Evolutionary conservation across 1,284 basidiomycete species (phyloP).

Genomic region (Cerioporus squamosus): DNA sequence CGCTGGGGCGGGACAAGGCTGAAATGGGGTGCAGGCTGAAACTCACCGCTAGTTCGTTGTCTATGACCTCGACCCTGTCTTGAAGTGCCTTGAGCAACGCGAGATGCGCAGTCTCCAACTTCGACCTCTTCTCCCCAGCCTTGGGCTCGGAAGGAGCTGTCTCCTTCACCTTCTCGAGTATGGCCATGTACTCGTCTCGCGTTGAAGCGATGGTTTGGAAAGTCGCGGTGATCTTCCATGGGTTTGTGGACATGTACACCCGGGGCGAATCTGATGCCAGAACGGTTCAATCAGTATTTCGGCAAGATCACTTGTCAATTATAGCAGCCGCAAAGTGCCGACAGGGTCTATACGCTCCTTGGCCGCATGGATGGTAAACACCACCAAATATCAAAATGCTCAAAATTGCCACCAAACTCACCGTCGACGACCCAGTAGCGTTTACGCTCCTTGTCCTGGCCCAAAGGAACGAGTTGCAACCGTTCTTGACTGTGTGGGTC

Average conservation of each 20-base stretch:
- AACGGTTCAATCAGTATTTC: constrained; percentile 33
- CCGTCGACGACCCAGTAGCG: constrained; percentile 84
- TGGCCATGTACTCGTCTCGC: constrained; percentile 66
- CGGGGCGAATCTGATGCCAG: constrained; percentile 72
- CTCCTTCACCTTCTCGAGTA: constrained; percentile 64
- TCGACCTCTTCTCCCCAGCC: constrained; percentile 52
- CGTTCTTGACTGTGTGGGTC: constrained; percentile 67
- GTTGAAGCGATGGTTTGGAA: constrained; percentile 72
- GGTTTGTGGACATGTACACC: constrained; percentile 79
- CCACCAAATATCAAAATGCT: constrained; percentile 60
- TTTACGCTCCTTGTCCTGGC: constrained; percentile 71
- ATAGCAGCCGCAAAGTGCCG: constrained; percentile 23
- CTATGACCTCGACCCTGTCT: constrained; percentile 64
- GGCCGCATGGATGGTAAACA: constrained; percentile 61
- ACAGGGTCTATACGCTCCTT: constrained; percentile 25
- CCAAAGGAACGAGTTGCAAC: constrained; percentile 67
- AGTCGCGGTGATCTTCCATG: constrained; percentile 80
- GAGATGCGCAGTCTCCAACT: constrained; percentile 60
- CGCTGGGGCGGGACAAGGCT: background rate
- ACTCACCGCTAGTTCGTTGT: constrained; percentile 71
- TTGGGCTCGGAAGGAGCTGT: constrained; percentile 51
- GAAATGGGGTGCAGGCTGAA: background rate
- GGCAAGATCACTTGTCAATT: constrained; percentile 13
- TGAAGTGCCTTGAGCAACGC: constrained; percentile 65
- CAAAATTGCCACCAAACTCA: constrained; percentile 52